Evolutionary conservation across 768 basidiomycete species (phyloP), one percentile per base, ranked within the genome.

Genomic region (Boletellus ananiceps): DNA sequence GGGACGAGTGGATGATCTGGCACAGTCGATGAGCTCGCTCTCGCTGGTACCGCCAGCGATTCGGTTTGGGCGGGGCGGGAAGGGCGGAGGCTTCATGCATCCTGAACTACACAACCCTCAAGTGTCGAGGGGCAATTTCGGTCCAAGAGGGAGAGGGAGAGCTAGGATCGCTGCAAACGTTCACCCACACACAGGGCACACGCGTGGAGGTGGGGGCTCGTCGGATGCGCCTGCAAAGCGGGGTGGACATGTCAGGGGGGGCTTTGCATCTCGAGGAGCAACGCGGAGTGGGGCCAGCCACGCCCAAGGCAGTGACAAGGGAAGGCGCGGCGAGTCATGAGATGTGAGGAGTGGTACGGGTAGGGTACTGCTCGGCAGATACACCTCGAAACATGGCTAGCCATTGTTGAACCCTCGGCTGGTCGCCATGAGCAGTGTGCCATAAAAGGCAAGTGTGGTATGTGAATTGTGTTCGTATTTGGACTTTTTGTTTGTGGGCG

Each of bases 41-140:
- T 71, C 80, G 8, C 76, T 90, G 47, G 78, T 90, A 1, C 88
- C 88, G 4, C 68, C 79, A 3, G 75, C 83, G 0, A 76, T 90
- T 36, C 77, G 83, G 12, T 91, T 91, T 51, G 88, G 88, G 21
- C 74, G 86, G 34, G 88, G 88, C 0, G 82, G 81, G 4, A 79
- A 75, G 55, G 68, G 63, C 18, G 77, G 76, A 23, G 82, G 79
- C 7, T 79, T 83, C 53, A 71, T 62, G 32, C 66, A 71, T 42
- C 63, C 64, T 8, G 64, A 66, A 46, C 23, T 59, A 34, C 65
- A 67, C 35, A 67, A 68, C 19, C 67, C 65, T 1, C 66, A 68
- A 41, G 67, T 69, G 13, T 16, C 9, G 33, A 57, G 55, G 32
- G 56, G 60, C 0, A 67, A 49, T 35, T 68, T 67, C 42, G 65